Conservation (phyloP, 208 protist species). For the Leishmania guyanensis region DNA sequence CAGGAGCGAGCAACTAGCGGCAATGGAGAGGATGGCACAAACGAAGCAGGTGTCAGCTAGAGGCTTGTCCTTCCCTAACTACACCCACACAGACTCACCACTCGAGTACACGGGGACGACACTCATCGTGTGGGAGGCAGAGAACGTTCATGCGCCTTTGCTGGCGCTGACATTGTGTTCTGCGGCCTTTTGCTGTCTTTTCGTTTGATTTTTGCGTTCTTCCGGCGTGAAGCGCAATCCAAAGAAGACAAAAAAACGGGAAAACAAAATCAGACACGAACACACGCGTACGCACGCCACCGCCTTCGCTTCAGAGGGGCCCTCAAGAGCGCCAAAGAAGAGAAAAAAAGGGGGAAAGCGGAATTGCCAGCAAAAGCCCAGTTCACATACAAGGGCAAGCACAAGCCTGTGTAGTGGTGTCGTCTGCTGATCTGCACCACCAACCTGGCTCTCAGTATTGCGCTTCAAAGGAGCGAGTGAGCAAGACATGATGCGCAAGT, state of each 20-base stretch:
- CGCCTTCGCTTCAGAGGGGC: background rate
- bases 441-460: background rate
- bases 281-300: background rate
- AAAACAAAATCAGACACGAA: too few species aligned
- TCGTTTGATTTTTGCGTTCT: background rate
- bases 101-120: background rate
- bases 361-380: background rate
- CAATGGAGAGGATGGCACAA: background rate
- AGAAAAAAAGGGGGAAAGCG: background rate
- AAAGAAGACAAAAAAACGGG: background rate
- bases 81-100: background rate
- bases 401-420: background rate
- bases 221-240: background rate
- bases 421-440: background rate
- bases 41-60: background rate
- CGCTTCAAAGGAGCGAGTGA: background rate
- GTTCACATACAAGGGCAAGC: background rate
- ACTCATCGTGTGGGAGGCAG: background rate
- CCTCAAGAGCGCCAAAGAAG: background rate
- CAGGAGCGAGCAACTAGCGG: background rate
- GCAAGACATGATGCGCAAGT: background rate
- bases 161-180: background rate
- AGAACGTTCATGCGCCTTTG: background rate
- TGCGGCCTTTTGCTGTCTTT: background rate
- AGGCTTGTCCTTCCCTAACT: background rate